phyloP scores from a whole-genome alignment of 768 basidiomycete genomes.

The Trametopsis cervina region DNA sequence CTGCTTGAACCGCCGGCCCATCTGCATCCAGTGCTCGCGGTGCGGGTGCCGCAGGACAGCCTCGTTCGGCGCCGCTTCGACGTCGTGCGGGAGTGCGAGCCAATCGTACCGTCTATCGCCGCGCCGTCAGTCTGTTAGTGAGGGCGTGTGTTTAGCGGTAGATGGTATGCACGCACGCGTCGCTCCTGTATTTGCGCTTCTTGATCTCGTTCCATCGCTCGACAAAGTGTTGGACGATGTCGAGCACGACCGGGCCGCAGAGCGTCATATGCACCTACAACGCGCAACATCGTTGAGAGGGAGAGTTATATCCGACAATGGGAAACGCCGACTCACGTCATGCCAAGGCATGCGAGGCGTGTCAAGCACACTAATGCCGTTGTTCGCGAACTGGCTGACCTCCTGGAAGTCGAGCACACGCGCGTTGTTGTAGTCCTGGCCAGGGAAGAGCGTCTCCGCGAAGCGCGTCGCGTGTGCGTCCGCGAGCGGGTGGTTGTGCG shows the following conservation, averaged over 20 bases:
- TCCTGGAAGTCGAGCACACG: conserved; percentile 71
- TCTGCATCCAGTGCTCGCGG: conserved; percentile 47
- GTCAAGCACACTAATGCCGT: conserved; percentile 59
- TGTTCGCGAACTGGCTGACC: conserved; percentile 72
- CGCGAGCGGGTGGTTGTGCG: conserved; percentile 80
- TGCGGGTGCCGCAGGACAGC: conserved; percentile 69
- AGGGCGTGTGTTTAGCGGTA: too few species aligned
- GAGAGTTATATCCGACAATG: conserved; percentile 1
- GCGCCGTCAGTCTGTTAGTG: too few species aligned
- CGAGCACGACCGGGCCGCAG: conserved; percentile 75
- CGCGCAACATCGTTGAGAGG: too few species aligned
- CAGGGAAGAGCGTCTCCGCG: conserved; percentile 77
- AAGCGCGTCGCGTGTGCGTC: conserved; percentile 92
- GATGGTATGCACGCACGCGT: conserved; percentile 42
- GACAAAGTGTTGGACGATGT: conserved; percentile 88
- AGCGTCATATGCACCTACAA: conserved; percentile 78
- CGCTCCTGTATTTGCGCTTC: conserved; percentile 54
- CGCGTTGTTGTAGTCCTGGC: conserved; percentile 92
- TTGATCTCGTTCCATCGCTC: conserved; percentile 92
- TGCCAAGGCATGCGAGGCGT: conserved; percentile 91
- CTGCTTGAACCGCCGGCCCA: conserved; percentile 57
- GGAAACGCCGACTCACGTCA: conserved; percentile 49
- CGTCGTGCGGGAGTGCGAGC: conserved; percentile 77
- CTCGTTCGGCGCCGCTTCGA: conserved; percentile 55
- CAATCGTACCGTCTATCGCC: conserved; percentile 46